These are phyloP conservation scores for Psilocybe sp. DNA, from an alignment of 768 basidiomycete species.

Conservation along the genomic window DNA sequence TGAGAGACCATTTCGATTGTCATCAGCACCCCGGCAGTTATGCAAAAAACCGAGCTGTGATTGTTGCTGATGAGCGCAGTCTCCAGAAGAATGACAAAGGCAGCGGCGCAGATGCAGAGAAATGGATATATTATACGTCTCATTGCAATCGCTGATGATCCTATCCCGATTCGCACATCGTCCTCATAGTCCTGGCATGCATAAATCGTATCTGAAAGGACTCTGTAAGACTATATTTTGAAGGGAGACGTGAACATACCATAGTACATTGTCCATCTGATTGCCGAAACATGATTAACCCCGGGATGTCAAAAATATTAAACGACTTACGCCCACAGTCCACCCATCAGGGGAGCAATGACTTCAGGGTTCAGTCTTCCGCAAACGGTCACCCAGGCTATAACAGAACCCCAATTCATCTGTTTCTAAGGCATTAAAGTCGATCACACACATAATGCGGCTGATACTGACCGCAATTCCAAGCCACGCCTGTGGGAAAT, in stretches of 20 bases:
- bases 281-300: not conserved
- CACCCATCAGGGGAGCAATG: not conserved
- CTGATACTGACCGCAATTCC: not conserved
- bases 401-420: slow-evolving; percentile 3
- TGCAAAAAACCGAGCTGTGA: too few relatives aligned
- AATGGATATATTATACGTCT: not conserved
- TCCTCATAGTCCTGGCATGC: slow-evolving; percentile 1
- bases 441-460: not conserved
- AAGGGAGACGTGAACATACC: not conserved
- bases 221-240: too few relatives aligned
- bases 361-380: not conserved
- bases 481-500: slow-evolving; percentile 2
- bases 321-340: slow-evolving; percentile 3
- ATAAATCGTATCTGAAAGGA: not conserved
- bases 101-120: not conserved
- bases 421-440: not conserved
- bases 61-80: too few relatives aligned
- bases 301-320: too few relatives aligned
- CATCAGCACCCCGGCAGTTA: too few relatives aligned
- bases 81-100: too few relatives aligned
- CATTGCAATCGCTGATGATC: not conserved
- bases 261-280: slow-evolving; percentile 4
- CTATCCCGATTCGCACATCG: not conserved
- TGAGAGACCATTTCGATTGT: too few relatives aligned
- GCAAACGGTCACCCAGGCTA: not conserved